Percentiles rank a stretch among this genome's conserved stretches.
Conservation (phyloP, 192 early-diverging fungal genomes). For the Neocallimastix lanati region DNA sequence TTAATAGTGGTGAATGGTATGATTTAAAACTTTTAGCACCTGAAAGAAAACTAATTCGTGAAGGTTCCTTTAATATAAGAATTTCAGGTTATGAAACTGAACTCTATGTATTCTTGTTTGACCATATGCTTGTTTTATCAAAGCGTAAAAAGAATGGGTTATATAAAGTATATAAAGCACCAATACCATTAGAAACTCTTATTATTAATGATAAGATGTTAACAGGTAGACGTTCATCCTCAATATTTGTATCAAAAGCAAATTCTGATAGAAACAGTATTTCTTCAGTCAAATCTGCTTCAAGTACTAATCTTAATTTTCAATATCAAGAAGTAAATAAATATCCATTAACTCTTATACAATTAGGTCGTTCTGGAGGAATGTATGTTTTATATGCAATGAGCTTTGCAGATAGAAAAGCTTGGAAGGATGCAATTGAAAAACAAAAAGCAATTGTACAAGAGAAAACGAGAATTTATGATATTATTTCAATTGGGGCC, state of each 20-base stretch:
- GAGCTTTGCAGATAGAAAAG: constrained; percentile 46
- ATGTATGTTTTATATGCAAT: constrained; percentile 52
- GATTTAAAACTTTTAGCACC: constrained; percentile 54
- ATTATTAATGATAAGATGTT: constrained; percentile 26
- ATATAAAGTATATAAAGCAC: constrained; percentile 32
- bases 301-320: not conserved
- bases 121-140: constrained; percentile 65
- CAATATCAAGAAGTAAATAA: not conserved
- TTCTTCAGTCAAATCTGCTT: not conserved
- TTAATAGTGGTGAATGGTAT: constrained; percentile 24
- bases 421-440: constrained; percentile 73
- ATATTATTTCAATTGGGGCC: constrained; percentile 28
- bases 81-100: constrained; percentile 37
- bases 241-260: constrained; percentile 3
- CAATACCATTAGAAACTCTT: constrained; percentile 59
- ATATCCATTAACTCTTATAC: constrained; percentile 55
- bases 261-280: constrained; percentile 12
- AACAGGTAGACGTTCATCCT: not conserved
- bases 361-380: constrained; percentile 54
- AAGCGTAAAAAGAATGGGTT: constrained; percentile 30
- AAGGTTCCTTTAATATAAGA: constrained; percentile 56
- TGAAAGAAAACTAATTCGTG: constrained; percentile 51
- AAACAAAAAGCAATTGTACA: constrained; percentile 25
- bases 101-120: constrained; percentile 64
- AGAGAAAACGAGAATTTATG: constrained; percentile 25